phyloP scores from a whole-genome alignment of 768 basidiomycete genomes.

The Tubosaeta sp. region DNA sequence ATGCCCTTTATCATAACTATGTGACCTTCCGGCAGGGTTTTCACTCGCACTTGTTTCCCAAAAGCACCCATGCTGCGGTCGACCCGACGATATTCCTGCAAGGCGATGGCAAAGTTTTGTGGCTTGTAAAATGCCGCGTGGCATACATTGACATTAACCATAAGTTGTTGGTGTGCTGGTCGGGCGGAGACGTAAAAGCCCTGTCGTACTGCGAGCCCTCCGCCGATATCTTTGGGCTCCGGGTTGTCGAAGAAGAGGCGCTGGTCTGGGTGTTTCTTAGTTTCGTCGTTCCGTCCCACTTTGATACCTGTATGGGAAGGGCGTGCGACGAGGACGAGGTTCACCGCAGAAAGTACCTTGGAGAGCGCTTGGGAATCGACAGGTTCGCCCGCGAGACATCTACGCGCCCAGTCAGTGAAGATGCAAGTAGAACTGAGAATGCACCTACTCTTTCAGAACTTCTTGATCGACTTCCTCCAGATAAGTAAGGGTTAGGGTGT shows the following conservation, averaged over 20 bases:
- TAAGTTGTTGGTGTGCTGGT: conserved; percentile 42
- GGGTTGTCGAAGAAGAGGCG: conserved; percentile 39
- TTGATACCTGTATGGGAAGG: conserved; percentile 39
- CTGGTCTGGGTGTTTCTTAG: conserved; percentile 27
- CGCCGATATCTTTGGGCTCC: conserved; percentile 35
- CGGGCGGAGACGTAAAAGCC: conserved; percentile 42
- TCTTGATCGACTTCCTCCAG: conserved; percentile 34
- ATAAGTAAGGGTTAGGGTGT: conserved; percentile 37
- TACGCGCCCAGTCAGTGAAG: conserved; percentile 28
- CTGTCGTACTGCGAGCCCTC: conserved; percentile 55
- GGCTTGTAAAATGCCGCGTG: conserved; percentile 44
- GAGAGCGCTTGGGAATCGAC: conserved; percentile 53
- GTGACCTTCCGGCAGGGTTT: conserved; percentile 56
- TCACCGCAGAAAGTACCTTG: conserved; percentile 46
- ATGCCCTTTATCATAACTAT: conserved; percentile 65
- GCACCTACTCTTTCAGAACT: conserved; percentile 21
- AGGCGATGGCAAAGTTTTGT: conserved; percentile 38
- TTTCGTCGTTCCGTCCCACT: conserved; percentile 42
- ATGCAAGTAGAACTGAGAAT: background rate
- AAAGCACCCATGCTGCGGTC: conserved; percentile 53
- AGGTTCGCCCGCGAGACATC: conserved; percentile 53
- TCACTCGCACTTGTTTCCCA: conserved; percentile 60
- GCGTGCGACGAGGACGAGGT: conserved; percentile 42
- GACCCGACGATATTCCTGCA: conserved; percentile 38
- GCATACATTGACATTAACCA: conserved; percentile 50